Evolutionary conservation across 305 asterid genomes (phyloP).

Genomic region (Nicotiana rustica): DNA sequence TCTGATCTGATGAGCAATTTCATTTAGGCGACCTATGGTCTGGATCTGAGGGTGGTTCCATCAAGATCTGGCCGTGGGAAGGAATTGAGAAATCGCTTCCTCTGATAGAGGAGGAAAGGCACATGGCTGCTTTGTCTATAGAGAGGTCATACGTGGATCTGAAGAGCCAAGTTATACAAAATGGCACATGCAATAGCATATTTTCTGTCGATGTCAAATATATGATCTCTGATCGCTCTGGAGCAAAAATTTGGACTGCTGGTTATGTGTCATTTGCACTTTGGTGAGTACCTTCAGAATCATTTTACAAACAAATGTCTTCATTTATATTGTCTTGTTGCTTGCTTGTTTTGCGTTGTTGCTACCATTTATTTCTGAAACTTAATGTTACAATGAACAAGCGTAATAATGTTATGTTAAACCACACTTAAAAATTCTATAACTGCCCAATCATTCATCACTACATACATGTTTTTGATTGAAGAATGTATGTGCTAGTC

Average conservation of each 20-base stretch:
- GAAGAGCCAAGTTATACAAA: slow-evolving; percentile 69
- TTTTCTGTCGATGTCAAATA: slow-evolving; percentile 82
- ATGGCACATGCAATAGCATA: slow-evolving; percentile 66
- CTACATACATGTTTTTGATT: not conserved
- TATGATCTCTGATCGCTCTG: slow-evolving; percentile 75
- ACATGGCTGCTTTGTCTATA: slow-evolving; percentile 77
- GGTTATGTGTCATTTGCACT: slow-evolving; percentile 76
- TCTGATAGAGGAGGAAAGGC: slow-evolving; percentile 70
- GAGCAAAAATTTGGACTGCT: slow-evolving; percentile 87
- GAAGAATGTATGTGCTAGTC: slow-evolving; percentile 7
- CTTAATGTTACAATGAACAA: slow-evolving; percentile 4
- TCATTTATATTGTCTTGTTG: slow-evolving; percentile 1
- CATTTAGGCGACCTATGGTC: slow-evolving; percentile 92
- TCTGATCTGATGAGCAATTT: slow-evolving; percentile 42
- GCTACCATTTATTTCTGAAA: slow-evolving; percentile 6
- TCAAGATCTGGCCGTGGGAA: slow-evolving; percentile 97
- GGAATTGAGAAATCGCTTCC: slow-evolving; percentile 81
- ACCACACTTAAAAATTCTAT: not conserved
- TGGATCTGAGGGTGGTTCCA: slow-evolving; percentile 89
- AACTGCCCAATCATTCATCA: not conserved
- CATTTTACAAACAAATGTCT: slow-evolving; percentile 28
- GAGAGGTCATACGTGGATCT: slow-evolving; percentile 90
- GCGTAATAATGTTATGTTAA: not conserved
- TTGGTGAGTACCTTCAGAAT: slow-evolving; percentile 62
- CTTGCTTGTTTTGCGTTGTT: slow-evolving; percentile 12